Evolutionary conservation across 495 filamentous ascomycete genomes (phyloP), one percentile per base, ranked within the genome.

Genomic region (Daldinia vernicosa): DNA sequence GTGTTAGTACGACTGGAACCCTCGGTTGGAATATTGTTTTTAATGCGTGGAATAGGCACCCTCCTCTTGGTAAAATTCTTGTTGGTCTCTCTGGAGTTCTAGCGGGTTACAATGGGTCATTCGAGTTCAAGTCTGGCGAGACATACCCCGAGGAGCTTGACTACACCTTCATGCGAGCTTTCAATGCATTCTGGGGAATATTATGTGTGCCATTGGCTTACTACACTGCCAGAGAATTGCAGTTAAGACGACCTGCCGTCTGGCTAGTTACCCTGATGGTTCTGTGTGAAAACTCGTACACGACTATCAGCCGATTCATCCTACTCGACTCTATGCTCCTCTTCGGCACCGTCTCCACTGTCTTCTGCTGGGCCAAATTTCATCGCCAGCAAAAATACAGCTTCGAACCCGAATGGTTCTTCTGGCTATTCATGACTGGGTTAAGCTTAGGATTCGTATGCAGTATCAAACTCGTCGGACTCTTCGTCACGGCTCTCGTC

Each of bases 111-210:
- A 99, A 99, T 87, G 95, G 95, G 35, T 97, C 96, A 1, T 99
- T 99, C 82, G 96, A 98, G 80, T 99, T 99, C 88, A 99, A 99
- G 79, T 98, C 95, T 26, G 95, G 95, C 74, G 95, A 98, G 79
- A 92, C 86, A 50, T 99, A 99, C 76, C 95, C 95, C 1, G 86
- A 89, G 69, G 93, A 98, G 75, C 84, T 99, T 76, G 91, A 99
- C 84, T 99, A 98, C 79, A 96, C 94, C 66, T 97, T 97, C 78
- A 99, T 99, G 95, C 91, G 95, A 69, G 86, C 95, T 35, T 99
- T 99, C 88, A 99, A 99, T 82, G 90, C 95, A 62, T 87, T 92
- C 54, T 99, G 97, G 81, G 95, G 95, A 43, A 94, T 92, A 58
- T 84, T 95, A 27, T 98, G 94, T 77, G 90, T 99, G 37, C 95